Evolutionary conservation across 192 early-diverging fungal species (phyloP).

Genomic region (Kappamyces sp.): DNA sequence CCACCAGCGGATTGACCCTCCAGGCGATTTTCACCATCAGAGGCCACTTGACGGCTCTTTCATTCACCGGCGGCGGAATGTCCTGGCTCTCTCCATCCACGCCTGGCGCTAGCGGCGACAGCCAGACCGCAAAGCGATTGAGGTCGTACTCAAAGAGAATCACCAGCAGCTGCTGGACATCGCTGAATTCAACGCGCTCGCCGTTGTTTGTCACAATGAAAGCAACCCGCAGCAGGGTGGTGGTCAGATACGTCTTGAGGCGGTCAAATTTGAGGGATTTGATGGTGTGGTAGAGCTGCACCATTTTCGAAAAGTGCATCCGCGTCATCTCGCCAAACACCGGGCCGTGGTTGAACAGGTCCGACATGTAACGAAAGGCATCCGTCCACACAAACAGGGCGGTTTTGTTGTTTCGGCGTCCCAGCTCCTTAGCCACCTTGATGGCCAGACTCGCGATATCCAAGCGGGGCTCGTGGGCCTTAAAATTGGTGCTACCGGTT

Average conservation of each 20-base stretch:
- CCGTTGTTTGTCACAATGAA: constrained; percentile 15
- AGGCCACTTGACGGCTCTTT: constrained; percentile 66
- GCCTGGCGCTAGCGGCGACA: constrained; percentile 43
- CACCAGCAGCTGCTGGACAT: constrained; percentile 60
- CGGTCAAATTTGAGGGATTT: constrained; percentile 26
- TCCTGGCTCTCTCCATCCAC: constrained; percentile 18
- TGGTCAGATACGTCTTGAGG: constrained; percentile 13
- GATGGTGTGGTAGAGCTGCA: constrained; percentile 26
- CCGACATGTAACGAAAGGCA: constrained; percentile 66
- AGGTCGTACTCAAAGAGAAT: constrained; percentile 88
- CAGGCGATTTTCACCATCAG: constrained; percentile 73
- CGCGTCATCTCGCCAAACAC: constrained; percentile 32
- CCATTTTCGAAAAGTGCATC: constrained; percentile 26
- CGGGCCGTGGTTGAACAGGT: constrained; percentile 78
- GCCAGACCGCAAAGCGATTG: constrained; percentile 76
- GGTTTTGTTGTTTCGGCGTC: constrained; percentile 59
- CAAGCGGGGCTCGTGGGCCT: constrained; percentile 75
- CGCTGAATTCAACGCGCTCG: constrained; percentile 21
- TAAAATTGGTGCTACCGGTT: constrained; percentile 57
- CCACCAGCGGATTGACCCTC: constrained; percentile 73
- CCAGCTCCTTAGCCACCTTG: constrained; percentile 62
- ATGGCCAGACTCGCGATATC: constrained; percentile 69
- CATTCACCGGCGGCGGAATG: constrained; percentile 25
- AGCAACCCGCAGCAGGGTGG: constrained; percentile 9
- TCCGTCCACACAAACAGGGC: constrained; percentile 55